Base-by-base conservation (phyloP, 2,329 filamentous ascomycete species). In the Cladophialophora psammophila region DNA sequence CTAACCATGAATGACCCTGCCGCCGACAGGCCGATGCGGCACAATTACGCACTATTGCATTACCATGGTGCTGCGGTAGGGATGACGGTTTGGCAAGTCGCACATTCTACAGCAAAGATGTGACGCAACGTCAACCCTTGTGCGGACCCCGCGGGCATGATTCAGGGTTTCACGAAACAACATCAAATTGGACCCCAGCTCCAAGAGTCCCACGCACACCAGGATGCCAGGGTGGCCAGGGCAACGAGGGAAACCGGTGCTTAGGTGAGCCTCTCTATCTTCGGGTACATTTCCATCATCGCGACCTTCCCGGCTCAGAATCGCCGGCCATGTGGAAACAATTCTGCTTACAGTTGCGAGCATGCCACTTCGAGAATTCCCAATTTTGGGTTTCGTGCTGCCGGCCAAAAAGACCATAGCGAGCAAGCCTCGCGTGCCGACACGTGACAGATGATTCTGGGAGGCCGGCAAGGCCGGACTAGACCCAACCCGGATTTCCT, bases 91-190 rank as follows among this genome's bases (percentile, higher is more conserved):
- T 45, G 60, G 59, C 55, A 59, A 35, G 56, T 68, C 20, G 52
- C 32, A 61, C 61, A 54, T 36, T 54, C 55, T 18, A 48, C 45
- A 31, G 53, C 45, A 56, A 15, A 36, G n/a, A 53, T 31, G 26
- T 66, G 63, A 55, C 65, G 66, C 65, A 48, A 60, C 65, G 63
- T 67, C 68, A 64, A 68, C 50, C 58, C 58, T 65, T 61, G 61
- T 66, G 42, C 63, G 40, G 60, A 63, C 60, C 68, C 64, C 58
- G 60, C 63, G 68, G 63, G 57, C 45, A 62, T 62, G 40, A 50
- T 52, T 45, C 42, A 55, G 26, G 59, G 66, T 64, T n/a, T 20
- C 58, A 65, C 60, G n/a, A 38, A 42, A 63, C 42, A 38, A 48
- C 55, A 63, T 66, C 66, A 65, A 60, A 35, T 61, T 34, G 54